Conservation (phyloP, 1,284 basidiomycete species). For the Ceraceosorus guamensis region DNA sequence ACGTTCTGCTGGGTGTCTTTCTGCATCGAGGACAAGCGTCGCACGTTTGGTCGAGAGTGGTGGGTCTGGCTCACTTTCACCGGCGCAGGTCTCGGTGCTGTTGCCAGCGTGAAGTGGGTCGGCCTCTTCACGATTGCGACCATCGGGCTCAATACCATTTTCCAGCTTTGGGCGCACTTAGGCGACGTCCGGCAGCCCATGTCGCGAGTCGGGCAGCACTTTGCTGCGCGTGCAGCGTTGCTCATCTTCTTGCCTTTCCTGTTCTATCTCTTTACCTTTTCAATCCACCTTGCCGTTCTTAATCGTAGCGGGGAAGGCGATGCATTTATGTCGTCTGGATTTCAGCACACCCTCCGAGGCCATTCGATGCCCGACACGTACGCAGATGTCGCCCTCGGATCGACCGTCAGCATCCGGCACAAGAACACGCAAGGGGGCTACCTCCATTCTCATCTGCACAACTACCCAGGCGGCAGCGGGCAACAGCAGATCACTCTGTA, state of each 20-base stretch:
- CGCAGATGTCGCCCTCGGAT: slow-evolving; percentile 78
- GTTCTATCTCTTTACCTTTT: slow-evolving; percentile 94
- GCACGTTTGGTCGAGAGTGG: slow-evolving; percentile 74
- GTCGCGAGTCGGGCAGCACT: slow-evolving; percentile 70
- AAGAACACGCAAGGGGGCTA: slow-evolving; percentile 96
- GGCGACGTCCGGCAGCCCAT: slow-evolving; percentile 78
- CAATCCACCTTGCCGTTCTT: slow-evolving; percentile 84
- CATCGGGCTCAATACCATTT: slow-evolving; percentile 73
- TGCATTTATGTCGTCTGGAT: slow-evolving; percentile 97
- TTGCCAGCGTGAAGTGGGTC: slow-evolving; percentile 94
- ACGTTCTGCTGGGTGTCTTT: slow-evolving; percentile 82
- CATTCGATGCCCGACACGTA: slow-evolving; percentile 85
- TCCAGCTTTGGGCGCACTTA: slow-evolving; percentile 82
- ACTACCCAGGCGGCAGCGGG: slow-evolving; percentile 64
- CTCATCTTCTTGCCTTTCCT: slow-evolving; percentile 73
- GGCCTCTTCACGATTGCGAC: slow-evolving; percentile 98
- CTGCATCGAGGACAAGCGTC: slow-evolving; percentile 71
- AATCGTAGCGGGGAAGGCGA: slow-evolving; percentile 89
- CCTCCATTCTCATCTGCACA: slow-evolving; percentile 85
- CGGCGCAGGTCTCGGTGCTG: slow-evolving; percentile 81
- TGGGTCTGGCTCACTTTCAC: slow-evolving; percentile 88
- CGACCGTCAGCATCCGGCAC: slow-evolving; percentile 74
- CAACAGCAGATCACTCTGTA: slow-evolving; percentile 98
- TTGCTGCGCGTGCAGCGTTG: slow-evolving; percentile 77
- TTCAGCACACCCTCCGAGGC: slow-evolving; percentile 91